phyloP scores from a whole-genome alignment of 1,284 basidiomycete genomes.

The Sparassis latifolia region DNA sequence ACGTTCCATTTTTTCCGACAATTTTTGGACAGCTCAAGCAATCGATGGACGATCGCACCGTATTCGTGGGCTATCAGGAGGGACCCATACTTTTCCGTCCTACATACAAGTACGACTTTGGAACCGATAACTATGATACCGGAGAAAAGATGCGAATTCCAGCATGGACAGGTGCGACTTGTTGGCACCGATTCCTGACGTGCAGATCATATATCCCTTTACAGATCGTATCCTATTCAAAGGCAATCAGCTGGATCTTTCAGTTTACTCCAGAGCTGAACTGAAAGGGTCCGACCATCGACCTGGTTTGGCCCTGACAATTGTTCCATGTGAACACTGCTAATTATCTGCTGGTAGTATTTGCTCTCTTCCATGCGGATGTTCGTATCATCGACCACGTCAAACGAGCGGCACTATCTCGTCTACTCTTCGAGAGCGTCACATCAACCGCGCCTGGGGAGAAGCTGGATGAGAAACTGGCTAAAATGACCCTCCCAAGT shows the following conservation, averaged over 20 bases:
- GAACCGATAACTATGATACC: constrained; percentile 86
- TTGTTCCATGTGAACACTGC: neutral
- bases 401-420: constrained; percentile 68
- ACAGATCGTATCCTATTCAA: constrained; percentile 88
- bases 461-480: constrained; percentile 67
- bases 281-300: constrained; percentile 89
- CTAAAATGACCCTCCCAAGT: constrained; percentile 32
- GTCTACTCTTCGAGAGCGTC: constrained; percentile 60
- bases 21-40: constrained; percentile 49
- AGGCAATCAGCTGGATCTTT: constrained; percentile 59
- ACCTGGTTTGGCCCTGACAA: constrained; percentile 50
- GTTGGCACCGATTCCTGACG: neutral
- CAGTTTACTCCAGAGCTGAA: constrained; percentile 71
- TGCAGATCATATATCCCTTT: neutral
- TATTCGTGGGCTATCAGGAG: constrained; percentile 85
- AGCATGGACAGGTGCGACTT: constrained; percentile 83
- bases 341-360: constrained; percentile 46
- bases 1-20: constrained; percentile 6
- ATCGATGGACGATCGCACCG: constrained; percentile 62
- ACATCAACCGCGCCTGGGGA: constrained; percentile 54
- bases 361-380: constrained; percentile 73
- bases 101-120: constrained; percentile 84
- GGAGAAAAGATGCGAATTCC: constrained; percentile 96
- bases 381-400: constrained; percentile 75
- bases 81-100: constrained; percentile 85